Percentiles rank a stretch among this genome's conserved stretches.
These are phyloP conservation scores for Talaromyces sp. DNA, from an alignment of 2,329 filamentous ascomycete genomes.

Conservation along the genomic window DNA sequence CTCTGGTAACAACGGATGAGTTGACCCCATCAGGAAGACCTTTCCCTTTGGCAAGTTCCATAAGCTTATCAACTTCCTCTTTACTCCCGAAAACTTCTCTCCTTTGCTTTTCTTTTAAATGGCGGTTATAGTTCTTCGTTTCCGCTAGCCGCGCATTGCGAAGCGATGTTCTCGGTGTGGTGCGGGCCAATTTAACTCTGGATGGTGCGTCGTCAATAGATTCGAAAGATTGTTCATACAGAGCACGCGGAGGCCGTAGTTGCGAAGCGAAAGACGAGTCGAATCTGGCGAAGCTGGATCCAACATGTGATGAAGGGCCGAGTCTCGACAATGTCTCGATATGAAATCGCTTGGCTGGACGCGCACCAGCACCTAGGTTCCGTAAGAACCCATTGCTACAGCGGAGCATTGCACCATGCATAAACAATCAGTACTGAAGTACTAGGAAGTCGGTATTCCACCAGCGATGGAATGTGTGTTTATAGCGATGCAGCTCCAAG, in stretches of 20 bases:
- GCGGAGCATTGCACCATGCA: constrained; percentile 14
- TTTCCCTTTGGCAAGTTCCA: constrained; percentile 23
- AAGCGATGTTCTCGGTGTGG: background rate
- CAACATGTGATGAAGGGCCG: background rate
- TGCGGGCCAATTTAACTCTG: background rate
- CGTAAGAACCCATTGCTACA: constrained; percentile 17
- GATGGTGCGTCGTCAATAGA: background rate
- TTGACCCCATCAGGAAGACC: constrained; percentile 19
- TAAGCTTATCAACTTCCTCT: constrained; percentile 19
- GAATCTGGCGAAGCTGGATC: background rate
- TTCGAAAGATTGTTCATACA: background rate
- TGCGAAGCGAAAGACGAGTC: background rate
- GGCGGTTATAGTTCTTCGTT: background rate
- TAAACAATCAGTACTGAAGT: background rate
- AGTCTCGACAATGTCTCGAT: background rate
- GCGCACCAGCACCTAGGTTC: constrained; percentile 3
- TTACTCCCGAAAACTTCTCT: constrained; percentile 7
- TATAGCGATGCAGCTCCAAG: background rate
- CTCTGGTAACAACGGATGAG: constrained; percentile 47
- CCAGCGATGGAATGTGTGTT: background rate
- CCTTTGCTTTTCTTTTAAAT: constrained; percentile 1
- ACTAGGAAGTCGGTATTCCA: background rate
- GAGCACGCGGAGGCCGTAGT: background rate
- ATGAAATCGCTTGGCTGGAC: background rate
- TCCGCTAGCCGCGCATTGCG: constrained; percentile 13